A percentile compares a stretch with the other conserved stretches of the same genome.
Evolutionary conservation across 2,329 filamentous ascomycete genomes (phyloP).

Genomic region (Arachnomyces sp.): DNA sequence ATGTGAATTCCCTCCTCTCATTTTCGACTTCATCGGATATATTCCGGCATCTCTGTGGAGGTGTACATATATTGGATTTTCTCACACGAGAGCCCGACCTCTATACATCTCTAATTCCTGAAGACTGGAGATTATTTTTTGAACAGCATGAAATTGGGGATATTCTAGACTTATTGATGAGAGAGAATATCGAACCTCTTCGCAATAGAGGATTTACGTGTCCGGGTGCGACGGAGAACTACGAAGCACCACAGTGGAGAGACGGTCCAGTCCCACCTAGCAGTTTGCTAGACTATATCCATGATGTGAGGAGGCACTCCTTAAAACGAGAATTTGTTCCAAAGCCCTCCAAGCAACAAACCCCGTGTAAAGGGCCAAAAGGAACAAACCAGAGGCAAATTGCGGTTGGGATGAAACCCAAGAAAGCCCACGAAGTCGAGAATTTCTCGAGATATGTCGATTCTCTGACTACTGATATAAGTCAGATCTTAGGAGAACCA

Average conservation of each 20-base stretch:
- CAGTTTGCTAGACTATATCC: constrained; percentile 65
- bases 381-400: constrained; percentile 61
- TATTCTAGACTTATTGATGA: constrained; percentile 72
- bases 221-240: constrained; percentile 8
- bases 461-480: constrained; percentile 52
- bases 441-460: constrained; percentile 84
- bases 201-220: constrained; percentile 9
- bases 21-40: constrained; percentile 68
- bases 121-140: constrained; percentile 77
- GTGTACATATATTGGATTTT: constrained; percentile 96
- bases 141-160: constrained; percentile 62
- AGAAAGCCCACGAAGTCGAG: constrained; percentile 89
- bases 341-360: constrained; percentile 16
- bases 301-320: constrained; percentile 60
- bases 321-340: constrained; percentile 56
- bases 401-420: constrained; percentile 86
- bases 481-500: constrained; percentile 33
- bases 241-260: constrained; percentile 30
- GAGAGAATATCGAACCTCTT: constrained; percentile 58
- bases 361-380: constrained; percentile 32
- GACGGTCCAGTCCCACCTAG: constrained; percentile 38
- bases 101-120: constrained; percentile 67
- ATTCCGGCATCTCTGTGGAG: constrained; percentile 85
- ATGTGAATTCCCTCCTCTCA: constrained; percentile 67
- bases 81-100: constrained; percentile 78